Base-by-base conservation (phyloP, 108 stramenopile genomes). In the Schizochytrium sp. region DNA sequence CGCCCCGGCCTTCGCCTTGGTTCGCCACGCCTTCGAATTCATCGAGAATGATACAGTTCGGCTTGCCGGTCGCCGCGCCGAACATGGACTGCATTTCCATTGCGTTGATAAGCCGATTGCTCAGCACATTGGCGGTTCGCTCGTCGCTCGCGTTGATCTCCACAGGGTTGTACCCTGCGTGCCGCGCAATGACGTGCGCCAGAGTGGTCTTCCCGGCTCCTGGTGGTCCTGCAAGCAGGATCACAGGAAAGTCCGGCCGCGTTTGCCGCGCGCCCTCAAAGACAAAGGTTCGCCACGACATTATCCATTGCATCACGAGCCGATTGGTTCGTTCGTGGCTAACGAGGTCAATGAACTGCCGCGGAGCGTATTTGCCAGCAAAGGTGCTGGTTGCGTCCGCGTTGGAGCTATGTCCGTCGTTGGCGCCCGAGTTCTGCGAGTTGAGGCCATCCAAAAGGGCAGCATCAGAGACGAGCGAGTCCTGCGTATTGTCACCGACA, bases 111-210 rank as follows among this genome's bases (percentile, higher is more conserved):
- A 89, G 29, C 5, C 89, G 89, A 43, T 48, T 25, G 58, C 88
- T 93, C 34, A 99, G 91, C n/a, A 93, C 95, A 2, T 93, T 89
- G 3, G 96, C 96, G 5, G 97, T 95, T 71, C 98, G 93, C 89
- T 99, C 98, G 91, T 99, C 98, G 21, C 95, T 96, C 48, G 97
- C 98, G 93, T 99, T 99, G 72, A 99, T 93, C 91, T 99, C 98
- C 44, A 97, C 72, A 8, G 96, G 95, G 29, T 96, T 92, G 90
- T 98, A 98, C 19, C 99, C 99, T 19, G 96, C 96, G 72, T 97
- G 96, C 34, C 90, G 89, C 69, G 95, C 96, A 71, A 96, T 93
- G 43, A 98, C 94, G 76, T 98, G 98, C n/a, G 99, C 99, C 91
- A 99, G 90, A 16, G 98, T 98, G 16, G 97, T 97, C 93, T 99